Base-by-base conservation (phyloP, 202 grass and related monocot species). In the Brachypodium distachyon region DNA sequence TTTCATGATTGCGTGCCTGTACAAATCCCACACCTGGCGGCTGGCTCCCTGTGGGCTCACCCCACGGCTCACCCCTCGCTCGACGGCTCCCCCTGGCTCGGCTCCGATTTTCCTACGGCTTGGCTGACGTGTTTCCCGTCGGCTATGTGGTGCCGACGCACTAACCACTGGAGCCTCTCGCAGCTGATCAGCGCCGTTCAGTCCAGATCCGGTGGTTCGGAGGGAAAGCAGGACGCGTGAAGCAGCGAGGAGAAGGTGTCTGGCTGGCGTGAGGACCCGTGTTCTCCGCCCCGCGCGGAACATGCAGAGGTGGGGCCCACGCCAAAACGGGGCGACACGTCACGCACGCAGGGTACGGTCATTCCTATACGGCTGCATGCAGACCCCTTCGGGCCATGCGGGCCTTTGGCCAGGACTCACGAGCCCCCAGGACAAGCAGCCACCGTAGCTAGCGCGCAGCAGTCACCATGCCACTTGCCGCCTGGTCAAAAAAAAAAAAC, bases 61-160 rank as follows among this genome's bases (percentile, higher is more conserved):
- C 11, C 6, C 4, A n/a, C n/a, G n/a, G 1, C 32, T 34, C n/a
- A 5, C 61, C 23, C 9, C 0, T 8, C 26, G 42, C 77, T 80
- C 13, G 12, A 1, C 7, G 11, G 26, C 19, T 0, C 25, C 2
- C 41, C 23, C 23, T 39, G 14, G 54, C 54, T 78, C 31, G 49
- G 65, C 74, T 74, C 13, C 31, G 57, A 33, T 47, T 62, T 25
- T 8, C 40, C 12, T 54, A 6, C 32, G 5, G 27, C 14, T 88
- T 87, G 91, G 2, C 29, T 83, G 82, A 83, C 85, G 70, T 85
- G 78, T 73, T 69, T 12, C 58, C 74, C 81, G 38, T 77, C 65
- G 67, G 7, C 52, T 8, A 3, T 19, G 33, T 0, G 43, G 72
- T 33, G 38, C 74, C 87, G 68, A 75, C 22, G 14, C 28, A 53